Evolutionary conservation across 2,329 filamentous ascomycete species (phyloP).

Genomic region (Periglandula ipomoeae): DNA sequence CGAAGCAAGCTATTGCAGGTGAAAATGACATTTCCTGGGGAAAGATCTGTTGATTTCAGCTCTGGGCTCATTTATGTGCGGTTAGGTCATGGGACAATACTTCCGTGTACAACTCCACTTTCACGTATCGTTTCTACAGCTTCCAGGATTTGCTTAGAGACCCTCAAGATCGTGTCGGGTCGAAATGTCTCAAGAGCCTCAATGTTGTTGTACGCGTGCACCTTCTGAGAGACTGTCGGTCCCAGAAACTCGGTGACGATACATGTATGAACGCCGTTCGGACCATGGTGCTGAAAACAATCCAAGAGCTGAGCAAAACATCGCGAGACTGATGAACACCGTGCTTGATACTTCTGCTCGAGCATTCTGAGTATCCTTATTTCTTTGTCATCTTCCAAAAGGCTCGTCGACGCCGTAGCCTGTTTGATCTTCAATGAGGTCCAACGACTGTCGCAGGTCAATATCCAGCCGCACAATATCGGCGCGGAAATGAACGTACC

Average conservation of each 20-base stretch:
- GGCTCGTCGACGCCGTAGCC: constrained; percentile 1
- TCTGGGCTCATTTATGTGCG: too few species aligned
- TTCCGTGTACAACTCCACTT: constrained; percentile 7
- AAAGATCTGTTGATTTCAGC: constrained; percentile 5
- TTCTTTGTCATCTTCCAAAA: constrained; percentile 6
- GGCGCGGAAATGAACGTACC: background rate
- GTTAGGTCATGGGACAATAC: constrained; percentile 1
- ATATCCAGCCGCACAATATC: background rate
- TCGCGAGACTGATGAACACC: background rate
- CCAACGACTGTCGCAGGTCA: constrained; percentile 2
- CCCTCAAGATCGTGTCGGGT: constrained; percentile 6
- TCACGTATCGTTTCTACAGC: background rate
- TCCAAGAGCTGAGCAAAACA: constrained; percentile 4
- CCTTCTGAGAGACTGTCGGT: background rate
- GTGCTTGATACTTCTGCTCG: background rate
- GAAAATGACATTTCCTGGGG: constrained; percentile 4
- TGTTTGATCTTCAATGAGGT: constrained; percentile 9
- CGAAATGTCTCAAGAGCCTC: background rate
- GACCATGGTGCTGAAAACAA: constrained; percentile 7
- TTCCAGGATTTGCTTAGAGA: constrained; percentile 7
- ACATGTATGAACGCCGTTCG: constrained; percentile 9
- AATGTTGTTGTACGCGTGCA: background rate
- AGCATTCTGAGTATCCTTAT: background rate
- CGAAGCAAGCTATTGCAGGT: constrained; percentile 1
- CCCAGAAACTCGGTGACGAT: constrained; percentile 9